Percentiles rank a stretch among this genome's conserved stretches.
Conservation (phyloP, 805 yeast genomes). For the Cyberlindnera americana region DNA sequence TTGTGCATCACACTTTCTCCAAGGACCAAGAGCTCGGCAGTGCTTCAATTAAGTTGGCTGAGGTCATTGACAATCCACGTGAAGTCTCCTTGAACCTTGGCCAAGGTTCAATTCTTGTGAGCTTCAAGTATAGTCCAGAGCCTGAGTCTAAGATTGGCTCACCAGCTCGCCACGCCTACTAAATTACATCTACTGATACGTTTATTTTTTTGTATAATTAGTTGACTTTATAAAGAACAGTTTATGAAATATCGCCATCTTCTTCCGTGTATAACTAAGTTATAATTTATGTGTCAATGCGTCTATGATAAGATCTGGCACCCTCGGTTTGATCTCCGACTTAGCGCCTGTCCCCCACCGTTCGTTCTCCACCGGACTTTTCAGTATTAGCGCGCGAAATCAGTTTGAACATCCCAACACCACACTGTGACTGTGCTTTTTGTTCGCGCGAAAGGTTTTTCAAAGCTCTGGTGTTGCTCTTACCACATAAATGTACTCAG, state of each 20-base stretch:
- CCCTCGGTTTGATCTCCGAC: too few species aligned
- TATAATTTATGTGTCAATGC: too few species aligned
- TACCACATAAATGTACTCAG: conserved; percentile 4
- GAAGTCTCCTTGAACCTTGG: conserved; percentile 38
- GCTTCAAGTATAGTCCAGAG: conserved; percentile 34
- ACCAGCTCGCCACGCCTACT: conserved; percentile 24
- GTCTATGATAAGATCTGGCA: too few species aligned
- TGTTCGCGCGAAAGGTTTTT: background rate
- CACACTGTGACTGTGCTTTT: conserved; percentile 6
- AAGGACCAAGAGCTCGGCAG: conserved; percentile 62
- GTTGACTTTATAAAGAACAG: background rate
- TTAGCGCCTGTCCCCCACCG: too few species aligned
- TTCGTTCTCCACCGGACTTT: too few species aligned
- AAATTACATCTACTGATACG: background rate
- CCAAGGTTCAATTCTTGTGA: conserved; percentile 40
- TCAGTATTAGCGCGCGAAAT: too few species aligned
- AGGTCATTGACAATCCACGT: conserved; percentile 44
- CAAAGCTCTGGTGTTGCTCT: conserved; percentile 1
- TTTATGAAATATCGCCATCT: background rate
- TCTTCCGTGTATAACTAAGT: too few species aligned
- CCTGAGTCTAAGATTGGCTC: conserved; percentile 16
- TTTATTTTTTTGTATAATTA: conserved; percentile 8
- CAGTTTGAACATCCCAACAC: conserved; percentile 6
- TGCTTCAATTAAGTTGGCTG: conserved; percentile 48
- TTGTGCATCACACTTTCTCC: conserved; percentile 70